Evolutionary conservation across 1,284 basidiomycete genomes (phyloP), one percentile per base, ranked within the genome.

Genomic region (Fomitiporia mediterranea): DNA sequence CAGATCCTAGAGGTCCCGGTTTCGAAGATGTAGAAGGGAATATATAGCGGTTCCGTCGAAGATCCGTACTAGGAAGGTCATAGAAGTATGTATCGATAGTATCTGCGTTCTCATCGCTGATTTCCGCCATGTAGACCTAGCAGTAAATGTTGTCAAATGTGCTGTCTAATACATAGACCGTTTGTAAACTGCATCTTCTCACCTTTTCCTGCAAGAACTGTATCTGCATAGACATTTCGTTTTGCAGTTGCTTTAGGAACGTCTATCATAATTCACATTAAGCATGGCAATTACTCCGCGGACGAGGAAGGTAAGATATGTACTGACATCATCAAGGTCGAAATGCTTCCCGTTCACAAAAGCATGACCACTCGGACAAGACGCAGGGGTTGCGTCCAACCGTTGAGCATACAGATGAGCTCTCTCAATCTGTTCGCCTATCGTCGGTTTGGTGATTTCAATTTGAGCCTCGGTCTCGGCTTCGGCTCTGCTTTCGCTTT

Each of bases 301-400:
- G n/a, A n/a, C 25, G 28, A 30, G 37, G 19, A 46, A 32, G 49
- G 5, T 11, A 32, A 28, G 44, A 32, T 39, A 38, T 25, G 4
- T 25, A 73, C 86, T 65, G 61, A 94, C 92, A 57, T 89, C 86
- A 60, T 82, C 79, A 58, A 91, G 71, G 4, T 79, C 71, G 30
- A 86, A 78, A 66, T 90, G 81, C 64, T 88, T 92, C 13, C 96
- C 96, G 65, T 98, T 98, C 64, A 98, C 75, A 68, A 98, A 96
- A 23, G 75, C 80, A 67, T 89, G 84, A 2, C 87, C 88, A 6
- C 68, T 68, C 1, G 72, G 66, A 3, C 71, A 70, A 9, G 68
- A 63, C 2, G 68, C 65, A 17, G 72, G 55, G 1, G 69, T 72
- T 2, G 76, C 68, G 19, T 78, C 79, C 30, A 91, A 64, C 15